phyloP scores from a whole-genome alignment of 148 eudicot genomes.

The Rhododendron williamsianum region DNA sequence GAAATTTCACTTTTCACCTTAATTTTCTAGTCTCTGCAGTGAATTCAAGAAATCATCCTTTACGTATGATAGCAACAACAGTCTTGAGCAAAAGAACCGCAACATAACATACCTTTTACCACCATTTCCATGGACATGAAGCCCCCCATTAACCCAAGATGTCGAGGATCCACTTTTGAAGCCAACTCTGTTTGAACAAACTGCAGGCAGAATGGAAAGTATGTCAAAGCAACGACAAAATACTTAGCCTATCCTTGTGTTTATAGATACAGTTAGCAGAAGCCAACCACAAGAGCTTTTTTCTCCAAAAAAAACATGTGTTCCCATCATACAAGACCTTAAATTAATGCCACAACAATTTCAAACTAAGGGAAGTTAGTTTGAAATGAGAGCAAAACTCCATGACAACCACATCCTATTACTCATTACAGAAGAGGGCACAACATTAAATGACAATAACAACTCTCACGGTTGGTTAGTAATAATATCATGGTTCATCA shows the following conservation, averaged over 20 bases:
- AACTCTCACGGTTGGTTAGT: neutral
- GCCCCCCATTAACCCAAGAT: conserved; percentile 48
- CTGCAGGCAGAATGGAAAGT: conserved; percentile 40
- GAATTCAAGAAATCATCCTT: neutral
- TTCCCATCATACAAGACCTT: neutral
- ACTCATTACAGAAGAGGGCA: neutral
- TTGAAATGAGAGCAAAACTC: neutral
- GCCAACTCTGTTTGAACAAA: conserved; percentile 67
- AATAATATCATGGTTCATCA: neutral
- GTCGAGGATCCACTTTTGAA: conserved; percentile 28
- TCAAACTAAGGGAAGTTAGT: neutral
- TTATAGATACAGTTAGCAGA: neutral
- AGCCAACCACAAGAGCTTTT: neutral
- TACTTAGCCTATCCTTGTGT: neutral
- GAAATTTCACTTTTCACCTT: neutral
- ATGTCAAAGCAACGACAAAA: neutral
- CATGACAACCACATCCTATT: conserved; percentile 1
- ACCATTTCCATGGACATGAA: conserved; percentile 70
- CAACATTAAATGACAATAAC: neutral
- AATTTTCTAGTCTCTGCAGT: neutral
- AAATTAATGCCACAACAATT: neutral
- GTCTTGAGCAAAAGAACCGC: neutral
- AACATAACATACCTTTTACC: conserved; percentile 47
- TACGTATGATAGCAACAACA: neutral
- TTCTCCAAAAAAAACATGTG: neutral